phyloP scores from a whole-genome alignment of 108 stramenopile genomes.

The Cylindrotheca fusiformis region DNA sequence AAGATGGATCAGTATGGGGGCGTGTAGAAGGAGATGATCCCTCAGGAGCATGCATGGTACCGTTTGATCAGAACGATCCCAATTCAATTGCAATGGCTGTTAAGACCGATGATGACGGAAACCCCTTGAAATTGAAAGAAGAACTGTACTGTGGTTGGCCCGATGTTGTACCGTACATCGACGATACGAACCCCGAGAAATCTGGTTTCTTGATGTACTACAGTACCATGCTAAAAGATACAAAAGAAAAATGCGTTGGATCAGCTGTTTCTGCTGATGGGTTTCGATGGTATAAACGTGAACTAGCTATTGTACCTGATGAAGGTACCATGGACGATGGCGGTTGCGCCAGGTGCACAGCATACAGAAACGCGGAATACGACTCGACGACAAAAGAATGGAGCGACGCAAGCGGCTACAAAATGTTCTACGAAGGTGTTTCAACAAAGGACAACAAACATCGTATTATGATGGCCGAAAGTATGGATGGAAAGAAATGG shows the following conservation, averaged over 20 bases:
- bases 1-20: constrained; percentile 90
- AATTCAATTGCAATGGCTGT: constrained; percentile 35
- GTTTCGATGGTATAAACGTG: constrained; percentile 79
- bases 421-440: constrained; percentile 81
- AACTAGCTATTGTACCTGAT: constrained; percentile 59
- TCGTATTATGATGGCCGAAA: constrained; percentile 72
- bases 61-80: constrained; percentile 51
- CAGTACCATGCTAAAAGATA: constrained; percentile 81
- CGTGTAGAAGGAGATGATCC: constrained; percentile 85
- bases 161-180: constrained; percentile 68
- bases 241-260: constrained; percentile 78
- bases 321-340: constrained; percentile 62
- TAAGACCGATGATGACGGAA: constrained; percentile 45
- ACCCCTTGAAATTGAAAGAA: constrained; percentile 50
- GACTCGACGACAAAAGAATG: constrained; percentile 45
- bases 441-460: constrained; percentile 72
- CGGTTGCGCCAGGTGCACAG: constrained; percentile 79
- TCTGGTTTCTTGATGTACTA: constrained; percentile 91
- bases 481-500: constrained; percentile 65
- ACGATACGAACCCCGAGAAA: constrained; percentile 28
- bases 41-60: constrained; percentile 69
- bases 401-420: constrained; percentile 49
- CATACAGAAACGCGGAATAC: constrained; percentile 58
- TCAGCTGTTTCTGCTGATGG: constrained; percentile 79
- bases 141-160: constrained; percentile 93